Percentiles rank a stretch among this genome's conserved stretches.
Conservation (phyloP, 106 monocot genomes). For the Gastrodia elata region DNA sequence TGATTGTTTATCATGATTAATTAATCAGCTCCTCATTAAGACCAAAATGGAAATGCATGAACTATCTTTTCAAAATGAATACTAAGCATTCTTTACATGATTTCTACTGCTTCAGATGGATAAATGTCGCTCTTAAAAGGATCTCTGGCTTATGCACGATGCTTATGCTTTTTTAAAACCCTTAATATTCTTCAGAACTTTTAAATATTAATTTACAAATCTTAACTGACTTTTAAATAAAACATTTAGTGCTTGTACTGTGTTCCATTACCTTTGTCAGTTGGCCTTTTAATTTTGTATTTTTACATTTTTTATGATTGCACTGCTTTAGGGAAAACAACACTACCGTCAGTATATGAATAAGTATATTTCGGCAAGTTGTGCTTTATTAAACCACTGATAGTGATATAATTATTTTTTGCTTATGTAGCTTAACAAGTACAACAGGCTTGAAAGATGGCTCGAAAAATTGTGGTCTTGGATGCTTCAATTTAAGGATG, state of each 20-base stretch:
- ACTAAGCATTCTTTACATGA: background rate
- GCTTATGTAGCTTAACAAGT: conserved; percentile 37
- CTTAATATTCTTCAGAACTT: background rate
- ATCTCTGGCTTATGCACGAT: background rate
- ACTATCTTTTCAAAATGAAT: background rate
- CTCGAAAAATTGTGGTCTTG: conserved; percentile 76
- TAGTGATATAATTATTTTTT: conserved; percentile 7
- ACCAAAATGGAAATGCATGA: background rate
- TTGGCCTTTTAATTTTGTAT: background rate
- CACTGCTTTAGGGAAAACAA: background rate
- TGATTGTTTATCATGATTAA: background rate
- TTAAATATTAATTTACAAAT: background rate
- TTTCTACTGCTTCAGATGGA: conserved; percentile 1
- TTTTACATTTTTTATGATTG: background rate
- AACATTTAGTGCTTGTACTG: background rate
- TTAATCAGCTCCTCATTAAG: background rate
- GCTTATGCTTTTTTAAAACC: background rate
- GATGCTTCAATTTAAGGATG: conserved; percentile 73
- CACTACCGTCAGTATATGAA: background rate
- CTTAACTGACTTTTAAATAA: background rate
- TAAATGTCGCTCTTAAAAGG: background rate
- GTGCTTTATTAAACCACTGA: background rate
- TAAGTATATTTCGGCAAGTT: too few relatives aligned
- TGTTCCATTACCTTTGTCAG: background rate
- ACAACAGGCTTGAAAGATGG: conserved; percentile 51